phyloP scores from a whole-genome alignment of 1,284 basidiomycete species.

The Porogramme epimiltina region DNA sequence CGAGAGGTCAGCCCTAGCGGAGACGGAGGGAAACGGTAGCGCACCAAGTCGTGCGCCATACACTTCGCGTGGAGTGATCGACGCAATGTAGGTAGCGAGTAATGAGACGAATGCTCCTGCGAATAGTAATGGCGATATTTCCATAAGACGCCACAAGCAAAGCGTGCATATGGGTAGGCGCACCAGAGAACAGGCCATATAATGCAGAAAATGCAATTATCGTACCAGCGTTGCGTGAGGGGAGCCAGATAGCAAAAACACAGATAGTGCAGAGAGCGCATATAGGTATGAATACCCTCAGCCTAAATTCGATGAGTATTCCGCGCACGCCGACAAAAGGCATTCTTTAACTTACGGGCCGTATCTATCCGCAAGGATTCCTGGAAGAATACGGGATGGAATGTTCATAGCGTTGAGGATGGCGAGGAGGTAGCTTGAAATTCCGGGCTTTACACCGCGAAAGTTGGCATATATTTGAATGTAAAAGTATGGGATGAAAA shows the following conservation, averaged over 20 bases:
- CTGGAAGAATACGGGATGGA: constrained; percentile 18
- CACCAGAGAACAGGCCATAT: constrained; percentile 21
- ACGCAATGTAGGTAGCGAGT: constrained; percentile 19
- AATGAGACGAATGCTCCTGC: constrained; percentile 18
- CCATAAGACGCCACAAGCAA: background rate
- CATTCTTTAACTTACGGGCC: constrained; percentile 9
- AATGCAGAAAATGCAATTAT: constrained; percentile 20
- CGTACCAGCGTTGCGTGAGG: constrained; percentile 12
- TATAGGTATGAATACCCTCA: constrained; percentile 16
- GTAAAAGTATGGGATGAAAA: constrained; percentile 46
- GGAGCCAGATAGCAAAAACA: constrained; percentile 17
- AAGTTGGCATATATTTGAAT: constrained; percentile 22
- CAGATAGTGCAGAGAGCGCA: constrained; percentile 13
- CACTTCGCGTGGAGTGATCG: constrained; percentile 19
- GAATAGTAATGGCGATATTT: too few relatives aligned
- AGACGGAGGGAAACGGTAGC: background rate
- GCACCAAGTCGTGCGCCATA: constrained; percentile 21
- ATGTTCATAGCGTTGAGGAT: constrained; percentile 22
- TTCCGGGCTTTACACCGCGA: constrained; percentile 13
- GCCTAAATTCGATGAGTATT: background rate
- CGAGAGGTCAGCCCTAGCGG: background rate
- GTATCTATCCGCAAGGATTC: constrained; percentile 15
- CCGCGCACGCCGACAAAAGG: background rate
- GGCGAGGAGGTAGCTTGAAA: constrained; percentile 16
- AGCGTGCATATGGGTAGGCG: too few relatives aligned